A percentile compares a stretch with the other conserved stretches of the same genome.
These are phyloP conservation scores for Anisogramma anomala DNA, from an alignment of 2,329 filamentous ascomycete species.

Conservation along the genomic window DNA sequence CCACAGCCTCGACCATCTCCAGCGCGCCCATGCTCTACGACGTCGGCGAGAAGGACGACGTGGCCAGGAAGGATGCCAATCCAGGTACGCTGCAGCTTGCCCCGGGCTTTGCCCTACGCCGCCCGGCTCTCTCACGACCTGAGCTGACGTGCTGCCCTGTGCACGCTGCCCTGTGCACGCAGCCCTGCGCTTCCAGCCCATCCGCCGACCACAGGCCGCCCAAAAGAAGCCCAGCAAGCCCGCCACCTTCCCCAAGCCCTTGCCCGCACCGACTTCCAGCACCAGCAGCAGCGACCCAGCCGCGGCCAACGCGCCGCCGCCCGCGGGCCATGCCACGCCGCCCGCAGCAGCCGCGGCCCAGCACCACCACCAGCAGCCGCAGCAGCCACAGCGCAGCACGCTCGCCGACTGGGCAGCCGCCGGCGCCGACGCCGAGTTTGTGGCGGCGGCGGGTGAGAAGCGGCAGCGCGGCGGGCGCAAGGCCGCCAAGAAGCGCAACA, in stretches of 20 bases:
- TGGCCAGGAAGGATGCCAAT: conserved; percentile 47
- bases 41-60: conserved; percentile 36
- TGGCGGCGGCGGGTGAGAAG: conserved; percentile 52
- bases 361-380: conserved; percentile 24
- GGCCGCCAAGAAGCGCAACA: conserved; percentile 62
- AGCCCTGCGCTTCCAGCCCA: conserved; percentile 76
- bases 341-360: conserved; percentile 21
- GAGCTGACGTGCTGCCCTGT: neutral
- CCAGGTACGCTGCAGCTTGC: conserved; percentile 21
- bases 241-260: conserved; percentile 36
- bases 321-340: too few relatives aligned
- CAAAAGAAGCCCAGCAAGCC: conserved; percentile 54
- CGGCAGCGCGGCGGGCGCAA: conserved; percentile 61
- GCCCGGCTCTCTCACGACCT: neutral
- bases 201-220: conserved; percentile 59
- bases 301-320: conserved; percentile 21
- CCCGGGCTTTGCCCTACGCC: conserved; percentile 1
- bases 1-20: conserved; percentile 59
- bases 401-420: conserved; percentile 71
- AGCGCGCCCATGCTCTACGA: conserved; percentile 65
- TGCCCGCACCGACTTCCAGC: conserved; percentile 20
- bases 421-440: conserved; percentile 75
- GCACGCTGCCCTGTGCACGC: too few relatives aligned
- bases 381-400: conserved; percentile 46
- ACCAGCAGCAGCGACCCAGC: conserved; percentile 17